A percentile compares a stretch with the other conserved stretches of the same genome.
Evolutionary conservation across 352 stramenopile species (phyloP).

Genomic region (Blastocystis sp.): DNA sequence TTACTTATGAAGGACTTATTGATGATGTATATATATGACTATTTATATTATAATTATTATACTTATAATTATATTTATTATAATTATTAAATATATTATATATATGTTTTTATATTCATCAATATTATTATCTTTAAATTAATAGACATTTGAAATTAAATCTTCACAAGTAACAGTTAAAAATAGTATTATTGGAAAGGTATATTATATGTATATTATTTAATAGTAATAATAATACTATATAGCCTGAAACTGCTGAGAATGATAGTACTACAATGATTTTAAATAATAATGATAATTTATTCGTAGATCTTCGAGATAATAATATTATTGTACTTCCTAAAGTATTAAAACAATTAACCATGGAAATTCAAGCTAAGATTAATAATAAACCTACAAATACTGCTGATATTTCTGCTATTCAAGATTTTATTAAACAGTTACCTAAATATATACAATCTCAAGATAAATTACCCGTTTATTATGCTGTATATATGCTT

Average conservation of each 20-base stretch:
- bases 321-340: constrained; percentile 28
- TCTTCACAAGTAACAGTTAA: constrained; percentile 3
- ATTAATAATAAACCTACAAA: too few relatives aligned
- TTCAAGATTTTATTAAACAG: too few relatives aligned
- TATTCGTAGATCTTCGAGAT: constrained; percentile 16
- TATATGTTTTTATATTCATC: too few relatives aligned
- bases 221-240: not conserved
- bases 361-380: too few relatives aligned
- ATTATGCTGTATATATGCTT: too few relatives aligned
- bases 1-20: constrained; percentile 28
- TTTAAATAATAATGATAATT: constrained; percentile 14
- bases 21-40: constrained; percentile 7
- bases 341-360: constrained; percentile 16
- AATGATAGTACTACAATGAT: not conserved
- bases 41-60: not conserved
- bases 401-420: too few relatives aligned
- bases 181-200: constrained; percentile 8
- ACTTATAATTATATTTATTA: too few relatives aligned
- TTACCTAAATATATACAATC: too few relatives aligned
- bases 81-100: too few relatives aligned
- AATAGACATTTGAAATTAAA: constrained; percentile 5
- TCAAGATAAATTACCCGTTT: too few relatives aligned
- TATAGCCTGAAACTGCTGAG: too few relatives aligned
- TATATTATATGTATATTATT: not conserved
- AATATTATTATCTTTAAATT: too few relatives aligned